Evolutionary conservation across 371 early-diverging fungal species (phyloP), one percentile per base, ranked within the genome.

Genomic region (Catenaria anguillulae): DNA sequence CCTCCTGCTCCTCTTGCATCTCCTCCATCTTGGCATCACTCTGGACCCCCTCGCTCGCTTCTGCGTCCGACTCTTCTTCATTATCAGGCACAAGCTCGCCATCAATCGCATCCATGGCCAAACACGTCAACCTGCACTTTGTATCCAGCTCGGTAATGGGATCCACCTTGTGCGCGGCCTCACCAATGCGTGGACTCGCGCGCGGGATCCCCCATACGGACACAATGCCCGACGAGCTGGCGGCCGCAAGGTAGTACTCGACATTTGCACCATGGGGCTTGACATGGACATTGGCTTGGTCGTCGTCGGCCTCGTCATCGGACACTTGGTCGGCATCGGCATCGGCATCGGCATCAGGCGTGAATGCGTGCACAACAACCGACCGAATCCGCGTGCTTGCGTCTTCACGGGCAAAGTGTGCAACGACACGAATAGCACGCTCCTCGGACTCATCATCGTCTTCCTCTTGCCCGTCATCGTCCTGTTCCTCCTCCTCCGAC

Each of bases 211-310:
- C 78, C 89, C 89, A 89, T 52, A 79, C 74, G 66, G 84, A 79
- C 66, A 89, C 75, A 0, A 73, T 63, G 46, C 88, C 87, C 64
- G 88, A 87, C 0, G 87, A 84, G 8, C 80, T 77, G 21, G 88
- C 88, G 33, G 77, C 71, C 29, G 87, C 66, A 43, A 89, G 66
- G 55, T 82, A 82, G 23, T 82, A 82, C 26, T 74, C 77, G 55
- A n/a, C n/a, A n/a, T n/a, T n/a, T n/a, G n/a, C n/a, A n/a, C n/a
- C n/a, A n/a, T n/a, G n/a, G n/a, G n/a, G n/a, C n/a, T n/a, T n/a
- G n/a, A n/a, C n/a, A n/a, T n/a, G n/a, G n/a, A n/a, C n/a, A n/a
- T n/a, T n/a, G n/a, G n/a, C n/a, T n/a, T n/a, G n/a, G 54, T 71
- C 73, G 24, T 29, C 35, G 21, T 74, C 65, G 46, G 55, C 59